A percentile compares a stretch with the other conserved stretches of the same genome.
Conservation (phyloP, 805 yeast species). For the Candida berthetii region DNA sequence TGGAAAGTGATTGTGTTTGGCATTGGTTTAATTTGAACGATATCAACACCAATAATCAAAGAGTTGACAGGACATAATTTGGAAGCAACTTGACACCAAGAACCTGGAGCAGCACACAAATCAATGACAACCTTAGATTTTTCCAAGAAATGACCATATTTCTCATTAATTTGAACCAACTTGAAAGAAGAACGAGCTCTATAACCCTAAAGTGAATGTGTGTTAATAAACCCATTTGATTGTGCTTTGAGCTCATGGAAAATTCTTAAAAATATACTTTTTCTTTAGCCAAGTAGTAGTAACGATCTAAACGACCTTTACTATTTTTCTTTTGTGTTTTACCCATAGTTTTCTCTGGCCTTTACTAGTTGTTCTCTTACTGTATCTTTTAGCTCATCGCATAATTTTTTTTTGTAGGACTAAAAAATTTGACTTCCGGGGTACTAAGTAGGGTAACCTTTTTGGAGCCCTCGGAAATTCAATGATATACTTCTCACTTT, state of each 20-base stretch:
- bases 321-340: slow-evolving; percentile 91
- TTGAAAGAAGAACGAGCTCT: slow-evolving; percentile 99
- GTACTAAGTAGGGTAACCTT: too few species aligned
- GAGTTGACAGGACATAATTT: slow-evolving; percentile 90
- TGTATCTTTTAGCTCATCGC: not conserved
- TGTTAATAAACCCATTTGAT: too few species aligned
- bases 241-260: too few species aligned
- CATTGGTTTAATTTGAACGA: slow-evolving; percentile 94
- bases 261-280: slow-evolving; percentile 32
- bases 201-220: slow-evolving; percentile 48
- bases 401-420: too few species aligned
- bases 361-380: not conserved
- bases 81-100: slow-evolving; percentile 99
- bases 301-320: slow-evolving; percentile 98
- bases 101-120: slow-evolving; percentile 98
- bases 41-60: slow-evolving; percentile 96
- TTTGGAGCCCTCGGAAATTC: too few species aligned
- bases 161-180: slow-evolving; percentile 90
- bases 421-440: too few species aligned
- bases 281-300: slow-evolving; percentile 94
- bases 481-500: too few species aligned
- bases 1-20: slow-evolving; percentile 94
- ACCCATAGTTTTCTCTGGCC: slow-evolving; percentile 48
- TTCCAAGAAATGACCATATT: slow-evolving; percentile 91
- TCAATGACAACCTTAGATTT: slow-evolving; percentile 95